Base-by-base conservation (phyloP, 176 grass and related monocot species). In the Oryza coarctata region DNA sequence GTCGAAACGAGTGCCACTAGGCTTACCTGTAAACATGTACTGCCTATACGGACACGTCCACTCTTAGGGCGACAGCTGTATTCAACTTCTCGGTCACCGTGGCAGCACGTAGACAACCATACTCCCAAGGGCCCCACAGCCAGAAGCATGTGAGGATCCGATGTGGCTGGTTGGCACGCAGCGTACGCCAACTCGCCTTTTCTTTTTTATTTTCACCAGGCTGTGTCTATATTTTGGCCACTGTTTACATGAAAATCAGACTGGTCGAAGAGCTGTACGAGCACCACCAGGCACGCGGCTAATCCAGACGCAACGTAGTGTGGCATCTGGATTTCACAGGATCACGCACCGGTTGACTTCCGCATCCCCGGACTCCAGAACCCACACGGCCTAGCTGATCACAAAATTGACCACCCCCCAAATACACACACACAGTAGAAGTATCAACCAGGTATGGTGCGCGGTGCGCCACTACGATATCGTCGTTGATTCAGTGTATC, bases 21-120 rank as follows among this genome's bases (percentile, higher is more conserved):
- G 85, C 65, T 77, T 64, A 82, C 64, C 52, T 77, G 79, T 77
- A 28, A 5, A 5, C 28, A 25, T 62, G 66, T 23, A 31, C 32
- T 55, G 39, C 68, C 11, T 44, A 78, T 34, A 41, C 18, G 14
- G 74, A 40, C 33, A 73, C 2, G 29, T 9, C 47, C 36, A n/a
- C 11, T 68, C 28, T 45, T 45, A 3, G 47, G 35, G 32, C 2
- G 63, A 61, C 49, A 80, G 63, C 81, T 80, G 76, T 73, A 28
- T 63, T 50, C 35, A 62, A 61, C 63, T 12, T 70, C 27, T 68
- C 23, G 49, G 36, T 57, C 68, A 84, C 63, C 63, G 74, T 80
- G 17, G 62, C 28, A 45, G 75, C 74, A 79, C 67, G 74, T 79
- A 3, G 74, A 64, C 68, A 45, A 23, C 13, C 50, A 55, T 55